Evolutionary conservation across 148 eudicot species (phyloP).

Genomic region (Chenopodium formosanum): DNA sequence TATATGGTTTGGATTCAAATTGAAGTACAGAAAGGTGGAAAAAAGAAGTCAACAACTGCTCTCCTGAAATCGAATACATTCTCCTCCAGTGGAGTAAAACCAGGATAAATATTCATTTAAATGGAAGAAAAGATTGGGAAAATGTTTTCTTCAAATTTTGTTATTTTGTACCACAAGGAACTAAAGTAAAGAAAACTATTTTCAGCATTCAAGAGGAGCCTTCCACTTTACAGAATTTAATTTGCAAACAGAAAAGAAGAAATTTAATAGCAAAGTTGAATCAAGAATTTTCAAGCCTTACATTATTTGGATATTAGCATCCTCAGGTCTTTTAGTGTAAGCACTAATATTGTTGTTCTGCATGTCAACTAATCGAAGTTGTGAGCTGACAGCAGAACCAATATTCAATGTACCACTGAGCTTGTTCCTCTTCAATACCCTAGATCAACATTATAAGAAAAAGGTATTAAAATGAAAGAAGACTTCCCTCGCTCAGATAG

Average conservation of each 20-base stretch:
- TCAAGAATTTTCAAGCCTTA: slow-evolving; percentile 26
- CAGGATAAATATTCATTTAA: neutral
- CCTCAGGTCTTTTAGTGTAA: slow-evolving; percentile 24
- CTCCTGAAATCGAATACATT: too few species aligned
- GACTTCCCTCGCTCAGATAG: too few species aligned
- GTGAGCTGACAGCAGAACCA: slow-evolving; percentile 44
- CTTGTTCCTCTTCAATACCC: slow-evolving; percentile 44
- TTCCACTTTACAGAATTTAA: neutral
- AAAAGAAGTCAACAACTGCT: too few species aligned
- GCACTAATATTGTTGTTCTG: slow-evolving; percentile 48
- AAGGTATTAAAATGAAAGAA: too few species aligned
- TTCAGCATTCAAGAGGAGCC: neutral
- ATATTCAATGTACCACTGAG: slow-evolving; percentile 59
- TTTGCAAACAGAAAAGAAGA: neutral
- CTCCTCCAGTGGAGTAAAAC: too few species aligned
- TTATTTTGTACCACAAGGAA: neutral
- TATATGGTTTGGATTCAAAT: too few species aligned
- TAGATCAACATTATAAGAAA: slow-evolving; percentile 10
- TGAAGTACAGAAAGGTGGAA: too few species aligned
- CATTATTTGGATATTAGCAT: slow-evolving; percentile 32
- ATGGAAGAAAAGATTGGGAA: neutral
- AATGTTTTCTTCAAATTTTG: neutral
- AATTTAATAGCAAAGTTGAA: neutral
- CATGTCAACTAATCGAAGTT: slow-evolving; percentile 58
- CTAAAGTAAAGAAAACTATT: neutral